These are phyloP conservation scores for Venturia pyrina DNA, from an alignment of 2,329 filamentous ascomycete species.

Conservation along the genomic window DNA sequence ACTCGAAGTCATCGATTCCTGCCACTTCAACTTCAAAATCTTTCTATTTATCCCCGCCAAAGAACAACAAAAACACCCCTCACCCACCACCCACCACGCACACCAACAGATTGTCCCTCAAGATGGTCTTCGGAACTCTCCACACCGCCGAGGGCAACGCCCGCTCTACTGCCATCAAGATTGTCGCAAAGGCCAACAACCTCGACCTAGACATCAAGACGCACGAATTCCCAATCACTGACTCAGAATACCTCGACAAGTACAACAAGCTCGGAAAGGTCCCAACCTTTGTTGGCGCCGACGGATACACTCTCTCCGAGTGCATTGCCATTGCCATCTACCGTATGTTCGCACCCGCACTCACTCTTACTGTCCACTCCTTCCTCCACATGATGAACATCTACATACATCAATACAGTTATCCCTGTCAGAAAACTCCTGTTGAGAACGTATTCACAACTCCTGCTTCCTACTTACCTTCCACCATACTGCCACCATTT, in stretches of 20 bases:
- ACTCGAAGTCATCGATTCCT: background rate
- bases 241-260: conserved; percentile 70
- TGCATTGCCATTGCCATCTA: conserved; percentile 94
- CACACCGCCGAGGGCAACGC: conserved; percentile 58
- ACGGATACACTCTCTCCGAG: conserved; percentile 86
- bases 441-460: conserved; percentile 83
- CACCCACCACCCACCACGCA: background rate
- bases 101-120: conserved; percentile 26
- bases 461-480: conserved; percentile 46
- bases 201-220: conserved; percentile 79
- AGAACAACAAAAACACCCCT: background rate
- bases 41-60: background rate
- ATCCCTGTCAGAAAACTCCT: conserved; percentile 96
- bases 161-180: conserved; percentile 79
- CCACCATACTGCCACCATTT: conserved; percentile 13
- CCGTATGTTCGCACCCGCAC: conserved; percentile 53
- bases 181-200: conserved; percentile 94
- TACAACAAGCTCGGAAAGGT: conserved; percentile 77
- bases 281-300: conserved; percentile 82
- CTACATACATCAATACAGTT: conserved; percentile 52
- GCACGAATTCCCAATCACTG: conserved; percentile 52
- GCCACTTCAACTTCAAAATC: background rate
- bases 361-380: background rate
- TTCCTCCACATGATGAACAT: conserved; percentile 12
- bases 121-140: conserved; percentile 96